A percentile compares a stretch with the other conserved stretches of the same genome.
These are phyloP conservation scores for Plasmodium ovale DNA, from an alignment of 169 alveolate species.

Conservation along the genomic window DNA sequence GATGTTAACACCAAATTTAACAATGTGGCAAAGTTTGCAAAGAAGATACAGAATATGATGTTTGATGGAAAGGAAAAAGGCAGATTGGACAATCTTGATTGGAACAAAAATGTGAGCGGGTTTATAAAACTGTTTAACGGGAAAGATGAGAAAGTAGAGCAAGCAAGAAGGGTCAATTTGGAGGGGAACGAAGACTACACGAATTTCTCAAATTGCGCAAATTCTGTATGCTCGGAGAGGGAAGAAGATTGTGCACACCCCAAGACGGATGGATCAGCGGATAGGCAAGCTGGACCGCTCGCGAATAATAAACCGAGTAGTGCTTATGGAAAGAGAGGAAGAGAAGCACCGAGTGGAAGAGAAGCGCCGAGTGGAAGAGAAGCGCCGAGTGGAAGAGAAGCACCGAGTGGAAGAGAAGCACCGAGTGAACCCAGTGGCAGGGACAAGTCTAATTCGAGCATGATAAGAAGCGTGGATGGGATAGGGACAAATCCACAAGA, in stretches of 20 bases:
- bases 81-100: background rate
- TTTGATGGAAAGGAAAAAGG: constrained; percentile 22
- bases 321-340: background rate
- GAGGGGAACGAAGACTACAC: too few relatives aligned
- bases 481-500: background rate
- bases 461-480: background rate
- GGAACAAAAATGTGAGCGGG: constrained; percentile 5
- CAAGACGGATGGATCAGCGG: background rate
- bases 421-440: background rate
- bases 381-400: background rate
- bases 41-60: constrained; percentile 43
- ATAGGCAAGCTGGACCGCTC: background rate
- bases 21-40: constrained; percentile 47
- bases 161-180: background rate
- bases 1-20: background rate
- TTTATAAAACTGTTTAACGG: constrained; percentile 34
- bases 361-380: background rate
- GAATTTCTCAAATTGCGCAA: too few relatives aligned
- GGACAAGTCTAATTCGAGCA: background rate
- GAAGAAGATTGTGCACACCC: background rate
- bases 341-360: background rate
- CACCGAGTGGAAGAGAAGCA: background rate
- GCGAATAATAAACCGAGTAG: too few relatives aligned
- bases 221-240: background rate
- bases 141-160: constrained; percentile 4